Base-by-base conservation (phyloP, 352 stramenopile species). In the Phytophthora pinifolia region DNA sequence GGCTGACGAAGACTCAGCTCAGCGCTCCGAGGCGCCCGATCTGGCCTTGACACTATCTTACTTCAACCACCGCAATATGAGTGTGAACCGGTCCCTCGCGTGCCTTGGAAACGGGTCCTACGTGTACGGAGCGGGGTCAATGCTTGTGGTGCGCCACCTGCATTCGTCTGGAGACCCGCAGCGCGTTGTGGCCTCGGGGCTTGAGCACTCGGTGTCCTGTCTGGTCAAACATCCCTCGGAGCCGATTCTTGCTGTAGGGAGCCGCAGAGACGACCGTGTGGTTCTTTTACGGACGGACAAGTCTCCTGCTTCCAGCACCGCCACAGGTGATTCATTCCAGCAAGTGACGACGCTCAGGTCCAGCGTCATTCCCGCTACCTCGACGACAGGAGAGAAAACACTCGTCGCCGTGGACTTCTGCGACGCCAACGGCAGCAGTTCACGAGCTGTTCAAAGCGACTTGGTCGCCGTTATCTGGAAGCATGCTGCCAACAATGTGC, bases 381-480 rank as follows among this genome's bases (percentile, higher is more conserved):
- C 9, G 30, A 50, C 20, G 15, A 32, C 31, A 12, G 30, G 47
- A 9, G 50, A 48, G 30, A 46, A 45, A 18, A 59, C 42, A 4
- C 43, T 76, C 10, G 59, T 83, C 12, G 35, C 27, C 9, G 47
- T 72, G 15, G 53, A 56, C 15, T 81, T 83, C 20, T 64, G 57
- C 12, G 44, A 71, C 15, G 25, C 38, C 17, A 67, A 42, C 6
- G 43, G 54, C 34, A 61, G 27, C 33, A 57, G 13, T 4, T 20
- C 32, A 13, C 62, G 54, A 10, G 59, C 20, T 29, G 36, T 47
- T 12, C 62, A 74, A 39, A 62, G 58, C 27, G 72, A 86, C 31
- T 58, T 89, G 6, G 68, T 59, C 5, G 79, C 79, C 0, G 76
- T 72, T 4, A 59, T 88, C 18, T 90, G 77, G 79, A 81, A 83